Base-by-base conservation (phyloP, 2,329 filamentous ascomycete genomes). In the Aspergillus caelatus region DNA sequence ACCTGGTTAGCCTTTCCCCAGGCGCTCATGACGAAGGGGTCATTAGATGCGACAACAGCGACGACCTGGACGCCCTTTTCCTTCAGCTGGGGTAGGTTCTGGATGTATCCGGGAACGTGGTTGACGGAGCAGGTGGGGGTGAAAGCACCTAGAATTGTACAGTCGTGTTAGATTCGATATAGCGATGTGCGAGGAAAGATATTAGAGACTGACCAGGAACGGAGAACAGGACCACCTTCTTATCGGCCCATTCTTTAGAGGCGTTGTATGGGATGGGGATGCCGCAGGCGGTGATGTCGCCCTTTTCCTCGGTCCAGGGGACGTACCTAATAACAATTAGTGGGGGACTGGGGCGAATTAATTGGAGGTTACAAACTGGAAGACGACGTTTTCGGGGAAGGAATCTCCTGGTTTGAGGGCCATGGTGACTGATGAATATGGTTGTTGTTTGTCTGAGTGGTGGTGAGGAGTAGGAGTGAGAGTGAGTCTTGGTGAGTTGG, bases 1-100 rank as follows among this genome's bases (percentile, higher is more conserved):
- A 94, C 83, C 48, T 85, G 84, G 78, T 96, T 94, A 69, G 92
- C 92, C 85, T 96, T 96, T 78, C 88, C 90, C 91, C 91, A 94
- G 23, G 91, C 92, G 69, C 88, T 89, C 91, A 94, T 94, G 75
- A 96, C 93, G 74, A 85, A 95, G 58, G 89, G 83, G 78, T 96
- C 93, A 77, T 96, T 96, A 82, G 82, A 89, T 45, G 92, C 91
- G 74, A 95, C 88, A 69, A 94, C 87, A 62, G 92, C 86, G 70
- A 96, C 87, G 64, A 91, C 79, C 78, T 96, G 92, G 63, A 95
- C 90, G 62, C 91, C 92, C 84, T 94, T 94, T 75, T 83, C 82
- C 81, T 89, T 89, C 77, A 96, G 83, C 71, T 89, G 82, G 57
- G 86, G 81, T 65, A 89, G 80, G 76, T 91, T 89, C 77, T 86